Evolutionary conservation across 495 filamentous ascomycete genomes (phyloP), one percentile per base, ranked within the genome.

Genomic region (Xylaria sp.): DNA sequence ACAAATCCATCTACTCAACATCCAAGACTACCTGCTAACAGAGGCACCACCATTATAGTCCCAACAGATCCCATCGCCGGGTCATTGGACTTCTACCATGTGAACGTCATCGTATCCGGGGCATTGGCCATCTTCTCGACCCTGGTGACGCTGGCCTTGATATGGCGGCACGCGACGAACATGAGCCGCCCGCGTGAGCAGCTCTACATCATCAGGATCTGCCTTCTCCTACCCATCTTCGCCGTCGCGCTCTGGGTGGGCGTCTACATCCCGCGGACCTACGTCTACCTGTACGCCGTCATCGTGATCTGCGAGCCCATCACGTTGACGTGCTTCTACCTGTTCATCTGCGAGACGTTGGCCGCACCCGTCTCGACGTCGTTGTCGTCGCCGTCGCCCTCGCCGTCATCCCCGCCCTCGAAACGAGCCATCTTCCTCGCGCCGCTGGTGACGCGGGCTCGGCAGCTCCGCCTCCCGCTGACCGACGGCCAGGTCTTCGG

Each of bases 131-230:
- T 63, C 35, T 55, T 70, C 68, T 70, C 68, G 24, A 70, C 55
- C 1, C 17, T 70, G 41, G 35, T 44, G 44, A n/a, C 24, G 6
- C 31, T 63, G 41, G 58, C 24, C 15, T 70, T 70, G 17, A 70
- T 70, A 63, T 70, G 68, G 68, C 68, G 68, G 26, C 68, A 70
- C 58, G 58, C 55, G 19, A 63, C 68, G 26, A 53, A 53, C 35
- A 70, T 70, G 68, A 70, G 68, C 43, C 58, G 68, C 29, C 68
- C 68, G 15, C 68, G 58, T 24, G 68, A 70, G 48, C 68, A 70
- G 46, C n/a, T 70, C 12, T 40, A 70, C 59, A 70, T 70, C 44
- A 70, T 70, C 46, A 61, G 68, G 1, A 70, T 70, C n/a, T 70
- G 68, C 24, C 46, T 70, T 12, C 58, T 70, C 2, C 33, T 70